phyloP scores from a whole-genome alignment of 176 grass and related monocot species.

The Aegilops umbellulata region DNA sequence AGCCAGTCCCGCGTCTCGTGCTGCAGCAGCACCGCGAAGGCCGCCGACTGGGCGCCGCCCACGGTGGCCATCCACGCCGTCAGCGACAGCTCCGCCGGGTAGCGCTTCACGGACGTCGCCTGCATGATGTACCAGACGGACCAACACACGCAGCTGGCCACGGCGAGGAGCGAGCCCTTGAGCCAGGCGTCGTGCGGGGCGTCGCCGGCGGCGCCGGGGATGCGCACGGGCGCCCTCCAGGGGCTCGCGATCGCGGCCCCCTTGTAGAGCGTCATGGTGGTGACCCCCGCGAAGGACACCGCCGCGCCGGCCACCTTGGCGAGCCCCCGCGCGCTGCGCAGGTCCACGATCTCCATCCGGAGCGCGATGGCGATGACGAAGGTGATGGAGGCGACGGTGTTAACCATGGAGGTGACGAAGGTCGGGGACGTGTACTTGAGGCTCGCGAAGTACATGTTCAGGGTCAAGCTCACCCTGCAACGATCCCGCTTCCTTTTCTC shows the following conservation, averaged over 20 bases:
- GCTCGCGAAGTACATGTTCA: slow-evolving; percentile 95
- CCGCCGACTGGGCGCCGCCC: slow-evolving; percentile 60
- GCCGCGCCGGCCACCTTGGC: slow-evolving; percentile 68
- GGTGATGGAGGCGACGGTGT: slow-evolving; percentile 70
- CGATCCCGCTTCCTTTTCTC: background rate
- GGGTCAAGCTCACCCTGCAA: slow-evolving; percentile 78
- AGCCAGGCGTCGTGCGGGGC: slow-evolving; percentile 52
- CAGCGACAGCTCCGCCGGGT: slow-evolving; percentile 83
- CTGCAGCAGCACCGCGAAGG: slow-evolving; percentile 54
- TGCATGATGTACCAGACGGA: slow-evolving; percentile 89
- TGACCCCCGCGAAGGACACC: slow-evolving; percentile 72
- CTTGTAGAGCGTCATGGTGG: slow-evolving; percentile 91
- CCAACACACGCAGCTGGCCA: slow-evolving; percentile 80
- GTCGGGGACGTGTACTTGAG: slow-evolving; percentile 83
- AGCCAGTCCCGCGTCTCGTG: slow-evolving; percentile 52
- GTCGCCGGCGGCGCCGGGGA: slow-evolving; percentile 22
- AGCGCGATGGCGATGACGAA: slow-evolving; percentile 85
- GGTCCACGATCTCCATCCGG: slow-evolving; percentile 64
- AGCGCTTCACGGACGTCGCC: slow-evolving; percentile 74
- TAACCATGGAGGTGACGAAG: slow-evolving; percentile 73
- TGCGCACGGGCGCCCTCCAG: slow-evolving; percentile 52
- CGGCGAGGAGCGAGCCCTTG: slow-evolving; percentile 61
- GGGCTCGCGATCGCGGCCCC: slow-evolving; percentile 45
- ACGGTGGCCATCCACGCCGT: slow-evolving; percentile 81
- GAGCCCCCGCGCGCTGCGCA: slow-evolving; percentile 49